phyloP scores from a whole-genome alignment of 2,329 filamentous ascomycete genomes.

The Botrytis tulipae region DNA sequence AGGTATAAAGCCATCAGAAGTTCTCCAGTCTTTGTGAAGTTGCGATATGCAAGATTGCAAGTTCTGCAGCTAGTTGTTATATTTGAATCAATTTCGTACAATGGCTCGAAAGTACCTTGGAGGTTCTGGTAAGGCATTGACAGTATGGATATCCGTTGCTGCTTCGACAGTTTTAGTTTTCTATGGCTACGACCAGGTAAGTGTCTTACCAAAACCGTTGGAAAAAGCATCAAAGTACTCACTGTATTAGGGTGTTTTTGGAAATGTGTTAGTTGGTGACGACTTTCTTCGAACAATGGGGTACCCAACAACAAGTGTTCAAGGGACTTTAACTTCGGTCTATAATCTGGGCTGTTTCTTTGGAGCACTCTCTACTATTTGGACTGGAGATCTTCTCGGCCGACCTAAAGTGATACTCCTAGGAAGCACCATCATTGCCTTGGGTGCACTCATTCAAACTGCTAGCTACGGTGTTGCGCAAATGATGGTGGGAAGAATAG shows the following conservation, averaged over 20 bases:
- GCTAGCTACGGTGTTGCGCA: conserved; percentile 48
- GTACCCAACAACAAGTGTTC: conserved; percentile 8
- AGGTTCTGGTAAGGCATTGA: conserved; percentile 50
- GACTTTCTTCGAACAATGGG: conserved; percentile 45
- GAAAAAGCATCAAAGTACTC: neutral
- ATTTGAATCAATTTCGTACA: neutral
- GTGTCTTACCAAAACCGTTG: neutral
- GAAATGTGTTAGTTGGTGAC: conserved; percentile 45
- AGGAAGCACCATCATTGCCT: conserved; percentile 55
- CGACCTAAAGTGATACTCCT: conserved; percentile 56
- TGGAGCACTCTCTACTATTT: conserved; percentile 40
- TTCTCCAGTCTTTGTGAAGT: neutral
- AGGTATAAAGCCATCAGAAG: neutral
- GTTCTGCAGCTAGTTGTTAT: neutral
- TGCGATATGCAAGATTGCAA: neutral
- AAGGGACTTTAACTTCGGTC: conserved; percentile 8
- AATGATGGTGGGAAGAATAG: conserved; percentile 51
- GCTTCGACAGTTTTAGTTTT: conserved; percentile 51
- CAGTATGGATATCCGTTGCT: conserved; percentile 52
- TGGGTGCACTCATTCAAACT: conserved; percentile 51
- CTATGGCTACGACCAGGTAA: conserved; percentile 47
- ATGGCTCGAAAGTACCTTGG: conserved; percentile 51
- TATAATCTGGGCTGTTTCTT: conserved; percentile 49
- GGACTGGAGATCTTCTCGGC: conserved; percentile 53
- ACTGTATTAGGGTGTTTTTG: conserved; percentile 36